A percentile compares a stretch with the other conserved stretches of the same genome.
Evolutionary conservation across 2,329 filamentous ascomycete species (phyloP).

Genomic region (Diaporthe sp.): DNA sequence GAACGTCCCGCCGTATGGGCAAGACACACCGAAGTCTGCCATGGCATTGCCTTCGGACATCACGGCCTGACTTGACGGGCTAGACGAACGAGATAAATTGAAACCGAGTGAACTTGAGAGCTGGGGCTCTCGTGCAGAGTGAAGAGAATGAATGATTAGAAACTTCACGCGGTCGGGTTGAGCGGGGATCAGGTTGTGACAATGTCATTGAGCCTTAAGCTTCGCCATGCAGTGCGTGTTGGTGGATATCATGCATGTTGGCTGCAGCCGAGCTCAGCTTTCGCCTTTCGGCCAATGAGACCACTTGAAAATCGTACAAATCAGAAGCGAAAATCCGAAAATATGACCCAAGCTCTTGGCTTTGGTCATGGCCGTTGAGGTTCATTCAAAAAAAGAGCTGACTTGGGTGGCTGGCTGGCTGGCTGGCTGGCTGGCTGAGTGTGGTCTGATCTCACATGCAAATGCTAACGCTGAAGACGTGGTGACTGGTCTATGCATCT

Average conservation of each 20-base stretch:
- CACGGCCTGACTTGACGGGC: neutral
- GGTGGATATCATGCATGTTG: slow-evolving; percentile 24
- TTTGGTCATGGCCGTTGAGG: neutral
- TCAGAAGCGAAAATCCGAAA: neutral
- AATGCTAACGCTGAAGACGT: neutral
- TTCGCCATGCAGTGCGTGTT: neutral
- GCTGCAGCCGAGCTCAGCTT: slow-evolving; percentile 18
- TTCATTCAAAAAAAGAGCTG: neutral
- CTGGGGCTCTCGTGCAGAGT: neutral
- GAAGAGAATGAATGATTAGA: neutral
- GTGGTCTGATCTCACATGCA: neutral
- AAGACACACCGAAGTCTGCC: slow-evolving; percentile 37
- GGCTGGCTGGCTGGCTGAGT: no score
- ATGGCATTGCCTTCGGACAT: slow-evolving; percentile 2
- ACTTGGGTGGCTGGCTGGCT: neutral
- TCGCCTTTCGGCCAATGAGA: neutral
- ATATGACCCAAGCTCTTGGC: slow-evolving; percentile 1
- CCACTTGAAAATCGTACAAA: neutral
- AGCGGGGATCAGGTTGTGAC: slow-evolving; percentile 4
- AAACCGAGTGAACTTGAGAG: neutral
- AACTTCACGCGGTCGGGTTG: neutral
- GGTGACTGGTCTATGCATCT: neutral
- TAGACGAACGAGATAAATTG: neutral
- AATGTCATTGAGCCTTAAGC: slow-evolving; percentile 12
- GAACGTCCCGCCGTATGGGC: slow-evolving; percentile 45